These are phyloP conservation scores for Saururus chinensis DNA, from an alignment of 164 flowering plant species.

Conservation along the genomic window DNA sequence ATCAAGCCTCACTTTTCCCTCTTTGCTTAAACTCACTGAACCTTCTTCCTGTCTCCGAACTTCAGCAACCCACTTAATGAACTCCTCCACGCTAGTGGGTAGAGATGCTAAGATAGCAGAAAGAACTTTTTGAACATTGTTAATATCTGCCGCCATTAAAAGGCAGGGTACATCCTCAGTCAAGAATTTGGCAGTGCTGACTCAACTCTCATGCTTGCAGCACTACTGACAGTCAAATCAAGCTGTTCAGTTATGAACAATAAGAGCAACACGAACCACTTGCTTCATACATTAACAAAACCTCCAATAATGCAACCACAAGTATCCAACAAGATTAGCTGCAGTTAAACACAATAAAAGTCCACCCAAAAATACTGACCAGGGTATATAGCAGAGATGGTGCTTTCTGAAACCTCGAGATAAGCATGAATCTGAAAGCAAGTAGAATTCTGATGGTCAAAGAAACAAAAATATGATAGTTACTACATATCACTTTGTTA, in stretches of 20 bases:
- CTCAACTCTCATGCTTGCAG: conserved; percentile 90
- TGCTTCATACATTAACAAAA: background rate
- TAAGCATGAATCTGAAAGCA: conserved; percentile 75
- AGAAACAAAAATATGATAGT: background rate
- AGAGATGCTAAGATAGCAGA: conserved; percentile 46
- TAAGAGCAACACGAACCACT: background rate
- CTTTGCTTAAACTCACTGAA: conserved; percentile 46
- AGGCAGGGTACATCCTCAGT: conserved; percentile 66
- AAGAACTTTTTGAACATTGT: conserved; percentile 42
- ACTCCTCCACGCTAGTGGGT: conserved; percentile 59
- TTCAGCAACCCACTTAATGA: conserved; percentile 94
- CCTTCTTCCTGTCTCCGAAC: conserved; percentile 70
- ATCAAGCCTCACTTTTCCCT: conserved; percentile 69
- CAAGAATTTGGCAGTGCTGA: conserved; percentile 51
- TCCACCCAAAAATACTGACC: conserved; percentile 32
- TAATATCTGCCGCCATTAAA: conserved; percentile 44
- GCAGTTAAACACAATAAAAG: background rate
- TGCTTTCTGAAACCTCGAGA: conserved; percentile 62
- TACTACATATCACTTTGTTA: background rate
- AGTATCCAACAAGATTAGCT: background rate
- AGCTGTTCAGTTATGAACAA: background rate
- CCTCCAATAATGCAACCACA: background rate
- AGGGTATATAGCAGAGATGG: conserved; percentile 83
- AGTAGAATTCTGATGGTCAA: background rate
- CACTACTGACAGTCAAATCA: conserved; percentile 36